phyloP scores from a whole-genome alignment of 129 eudicot species.

The Flaveria bidentis region DNA sequence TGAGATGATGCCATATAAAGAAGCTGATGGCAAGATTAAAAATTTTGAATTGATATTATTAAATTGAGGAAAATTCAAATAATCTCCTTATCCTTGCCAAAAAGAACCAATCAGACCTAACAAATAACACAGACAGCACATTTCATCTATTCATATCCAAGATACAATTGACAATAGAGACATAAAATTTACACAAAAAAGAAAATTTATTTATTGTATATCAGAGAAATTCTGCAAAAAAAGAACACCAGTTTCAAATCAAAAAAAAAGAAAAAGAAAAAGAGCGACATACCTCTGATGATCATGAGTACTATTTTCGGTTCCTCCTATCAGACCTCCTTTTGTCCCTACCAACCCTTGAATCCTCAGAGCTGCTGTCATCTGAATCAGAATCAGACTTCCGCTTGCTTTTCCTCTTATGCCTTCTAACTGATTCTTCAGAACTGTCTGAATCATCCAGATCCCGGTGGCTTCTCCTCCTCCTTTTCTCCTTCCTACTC shows the following conservation, averaged over 20 bases:
- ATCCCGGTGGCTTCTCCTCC: slow-evolving; percentile 63
- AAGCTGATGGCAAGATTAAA: background rate
- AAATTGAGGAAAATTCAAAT: background rate
- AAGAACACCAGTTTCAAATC: background rate
- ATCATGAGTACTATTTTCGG: slow-evolving; percentile 37
- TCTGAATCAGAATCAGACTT: slow-evolving; percentile 62
- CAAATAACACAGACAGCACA: background rate
- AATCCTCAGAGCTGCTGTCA: slow-evolving; percentile 60
- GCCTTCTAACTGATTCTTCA: slow-evolving; percentile 43
- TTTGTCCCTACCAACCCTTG: slow-evolving; percentile 66
- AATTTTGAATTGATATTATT: background rate
- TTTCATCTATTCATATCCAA: slow-evolving; percentile 4
- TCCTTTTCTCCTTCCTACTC: slow-evolving; percentile 76
- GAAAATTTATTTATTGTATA: background rate
- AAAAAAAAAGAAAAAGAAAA: background rate
- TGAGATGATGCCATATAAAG: background rate
- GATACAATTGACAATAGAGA: background rate
- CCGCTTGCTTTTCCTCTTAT: slow-evolving; percentile 45
- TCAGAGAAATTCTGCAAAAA: slow-evolving; percentile 4
- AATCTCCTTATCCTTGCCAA: background rate
- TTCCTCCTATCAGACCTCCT: slow-evolving; percentile 61
- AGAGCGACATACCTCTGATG: background rate
- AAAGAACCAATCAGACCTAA: background rate
- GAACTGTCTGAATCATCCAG: slow-evolving; percentile 55
- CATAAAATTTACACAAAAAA: background rate